phyloP scores from a whole-genome alignment of 768 basidiomycete genomes.

The Phanerochaete carnosa region DNA sequence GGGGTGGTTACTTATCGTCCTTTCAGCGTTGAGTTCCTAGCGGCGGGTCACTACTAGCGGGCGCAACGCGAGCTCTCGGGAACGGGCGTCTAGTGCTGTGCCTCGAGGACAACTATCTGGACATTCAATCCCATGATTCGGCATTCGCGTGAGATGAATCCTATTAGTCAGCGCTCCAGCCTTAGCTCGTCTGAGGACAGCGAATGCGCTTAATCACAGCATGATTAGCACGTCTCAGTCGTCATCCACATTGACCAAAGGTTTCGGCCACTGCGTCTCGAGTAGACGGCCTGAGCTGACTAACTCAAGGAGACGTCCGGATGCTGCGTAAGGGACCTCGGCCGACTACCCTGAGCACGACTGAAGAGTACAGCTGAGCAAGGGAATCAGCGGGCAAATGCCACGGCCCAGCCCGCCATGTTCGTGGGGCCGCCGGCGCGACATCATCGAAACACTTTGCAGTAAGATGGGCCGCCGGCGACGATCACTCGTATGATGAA shows the following conservation, averaged over 20 bases:
- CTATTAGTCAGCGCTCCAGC: too few species aligned
- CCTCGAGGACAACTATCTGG: neutral
- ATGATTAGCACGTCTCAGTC: neutral
- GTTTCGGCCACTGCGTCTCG: neutral
- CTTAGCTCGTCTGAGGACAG: too few species aligned
- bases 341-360: neutral
- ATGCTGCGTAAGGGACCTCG: neutral
- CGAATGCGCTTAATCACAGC: too few species aligned
- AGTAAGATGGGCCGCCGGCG: neutral
- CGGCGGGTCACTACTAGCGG: neutral
- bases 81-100: neutral
- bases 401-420: neutral
- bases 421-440: neutral
- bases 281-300: neutral
- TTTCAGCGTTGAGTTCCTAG: neutral
- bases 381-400: neutral
- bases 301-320: neutral
- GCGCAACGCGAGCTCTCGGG: neutral
- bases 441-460: neutral
- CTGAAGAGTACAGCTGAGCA: neutral
- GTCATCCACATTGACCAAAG: neutral
- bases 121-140: neutral
- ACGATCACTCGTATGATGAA: neutral
- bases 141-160: neutral
- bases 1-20: neutral